A percentile compares a stretch with the other conserved stretches of the same genome.
Conservation (phyloP, 2,329 filamentous ascomycete genomes). For the Fusarium sp. region DNA sequence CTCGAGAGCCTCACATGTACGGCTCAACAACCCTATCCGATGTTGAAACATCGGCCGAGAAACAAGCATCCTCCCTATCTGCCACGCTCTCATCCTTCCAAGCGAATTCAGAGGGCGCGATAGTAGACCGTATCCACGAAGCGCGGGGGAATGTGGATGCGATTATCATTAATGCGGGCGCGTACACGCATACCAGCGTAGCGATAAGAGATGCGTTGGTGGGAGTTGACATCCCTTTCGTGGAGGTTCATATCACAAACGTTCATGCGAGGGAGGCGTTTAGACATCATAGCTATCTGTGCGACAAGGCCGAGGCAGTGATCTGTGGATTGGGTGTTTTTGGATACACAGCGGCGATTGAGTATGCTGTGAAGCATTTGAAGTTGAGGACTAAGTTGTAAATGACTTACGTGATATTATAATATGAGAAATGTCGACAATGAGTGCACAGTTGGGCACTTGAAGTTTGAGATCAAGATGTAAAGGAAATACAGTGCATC, state of each 20-base stretch:
- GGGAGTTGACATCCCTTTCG: constrained; percentile 77
- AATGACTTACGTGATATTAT: not conserved
- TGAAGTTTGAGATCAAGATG: not conserved
- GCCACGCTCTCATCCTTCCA: constrained; percentile 72
- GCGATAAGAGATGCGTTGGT: constrained; percentile 80
- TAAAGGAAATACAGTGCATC: not conserved
- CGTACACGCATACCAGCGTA: constrained; percentile 81
- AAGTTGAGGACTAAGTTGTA: constrained; percentile 54
- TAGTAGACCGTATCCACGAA: constrained; percentile 79
- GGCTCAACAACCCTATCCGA: constrained; percentile 76
- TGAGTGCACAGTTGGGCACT: not conserved
- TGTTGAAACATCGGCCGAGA: constrained; percentile 64
- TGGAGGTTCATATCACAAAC: constrained; percentile 84
- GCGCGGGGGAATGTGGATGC: constrained; percentile 71
- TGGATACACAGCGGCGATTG: constrained; percentile 72
- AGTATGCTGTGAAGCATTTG: constrained; percentile 64
- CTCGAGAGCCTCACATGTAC: constrained; percentile 80
- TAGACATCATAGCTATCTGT: constrained; percentile 77
- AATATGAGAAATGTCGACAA: no score
- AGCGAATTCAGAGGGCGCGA: constrained; percentile 82
- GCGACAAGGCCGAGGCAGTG: constrained; percentile 80
- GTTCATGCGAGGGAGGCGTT: constrained; percentile 79
- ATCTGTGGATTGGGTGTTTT: constrained; percentile 76
- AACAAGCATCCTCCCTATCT: constrained; percentile 64
- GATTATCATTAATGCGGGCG: constrained; percentile 82